A percentile compares a stretch with the other conserved stretches of the same genome.
These are phyloP conservation scores for Cladosporium halotolerans DNA, from an alignment of 2,329 filamentous ascomycete genomes.

Conservation along the genomic window DNA sequence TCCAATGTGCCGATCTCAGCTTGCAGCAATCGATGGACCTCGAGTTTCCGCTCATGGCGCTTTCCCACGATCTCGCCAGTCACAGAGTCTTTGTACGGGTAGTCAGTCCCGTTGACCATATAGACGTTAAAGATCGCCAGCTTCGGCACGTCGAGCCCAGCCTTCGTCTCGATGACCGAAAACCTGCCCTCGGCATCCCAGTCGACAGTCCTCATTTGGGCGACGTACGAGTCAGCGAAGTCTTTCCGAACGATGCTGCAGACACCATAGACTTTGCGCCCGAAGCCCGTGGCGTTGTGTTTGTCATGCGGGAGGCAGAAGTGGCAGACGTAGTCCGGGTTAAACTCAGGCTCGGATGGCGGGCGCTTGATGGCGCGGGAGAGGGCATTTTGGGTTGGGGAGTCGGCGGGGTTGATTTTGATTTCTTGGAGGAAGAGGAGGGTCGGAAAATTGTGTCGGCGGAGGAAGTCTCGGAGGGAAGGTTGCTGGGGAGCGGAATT, in stretches of 20 bases:
- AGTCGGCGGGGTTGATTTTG: slow-evolving; percentile 40
- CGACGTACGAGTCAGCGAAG: slow-evolving; percentile 28
- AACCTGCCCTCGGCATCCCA: slow-evolving; percentile 51
- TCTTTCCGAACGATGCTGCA: slow-evolving; percentile 45
- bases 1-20: slow-evolving; percentile 41
- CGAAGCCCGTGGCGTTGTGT: slow-evolving; percentile 46
- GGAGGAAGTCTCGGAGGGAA: slow-evolving; percentile 39
- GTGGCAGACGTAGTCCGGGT: slow-evolving; percentile 38
- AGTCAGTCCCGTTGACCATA: slow-evolving; percentile 48
- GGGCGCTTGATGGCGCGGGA: slow-evolving; percentile 29
- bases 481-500: slow-evolving; percentile 11
- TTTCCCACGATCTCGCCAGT: slow-evolving; percentile 41
- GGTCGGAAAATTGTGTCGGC: slow-evolving; percentile 39
- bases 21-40: slow-evolving; percentile 42
- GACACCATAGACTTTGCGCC: slow-evolving; percentile 48
- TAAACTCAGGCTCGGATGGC: slow-evolving; percentile 11
- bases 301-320: slow-evolving; percentile 45
- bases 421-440: slow-evolving; percentile 46
- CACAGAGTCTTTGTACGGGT: slow-evolving; percentile 39
- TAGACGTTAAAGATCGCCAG: slow-evolving; percentile 49
- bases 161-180: slow-evolving; percentile 38
- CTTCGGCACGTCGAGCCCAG: slow-evolving; percentile 17
- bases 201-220: slow-evolving; percentile 34
- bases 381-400: slow-evolving; percentile 35
- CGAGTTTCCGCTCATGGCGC: slow-evolving; percentile 47